Evolutionary conservation across 768 basidiomycete species (phyloP).

Genomic region (Kwoniella shandongensis): DNA sequence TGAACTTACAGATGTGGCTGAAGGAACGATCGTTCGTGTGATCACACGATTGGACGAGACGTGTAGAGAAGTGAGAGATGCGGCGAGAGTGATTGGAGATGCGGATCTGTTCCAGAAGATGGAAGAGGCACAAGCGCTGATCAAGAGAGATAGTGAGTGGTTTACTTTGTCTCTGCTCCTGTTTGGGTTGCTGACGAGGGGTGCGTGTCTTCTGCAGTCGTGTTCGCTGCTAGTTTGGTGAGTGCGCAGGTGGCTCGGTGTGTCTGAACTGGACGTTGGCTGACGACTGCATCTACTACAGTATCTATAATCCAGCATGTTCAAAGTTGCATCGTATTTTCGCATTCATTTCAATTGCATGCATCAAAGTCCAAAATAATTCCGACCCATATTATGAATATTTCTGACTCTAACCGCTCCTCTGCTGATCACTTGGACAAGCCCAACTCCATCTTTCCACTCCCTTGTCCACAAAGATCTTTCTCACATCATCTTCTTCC

Average conservation of each 20-base stretch:
- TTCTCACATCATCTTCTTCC: constrained; percentile 22
- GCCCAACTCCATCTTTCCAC: constrained; percentile 45
- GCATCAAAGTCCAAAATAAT: neutral
- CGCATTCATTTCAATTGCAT: neutral
- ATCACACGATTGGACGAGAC: constrained; percentile 96
- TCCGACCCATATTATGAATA: neutral
- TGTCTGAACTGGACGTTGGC: neutral
- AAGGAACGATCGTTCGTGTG: constrained; percentile 94
- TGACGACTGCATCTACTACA: constrained; percentile 17
- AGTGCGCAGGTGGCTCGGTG: constrained; percentile 12
- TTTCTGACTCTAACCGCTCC: neutral
- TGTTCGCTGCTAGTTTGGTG: constrained; percentile 52
- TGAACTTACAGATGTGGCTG: constrained; percentile 84
- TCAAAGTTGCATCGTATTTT: neutral
- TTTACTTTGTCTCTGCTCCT: too few relatives aligned
- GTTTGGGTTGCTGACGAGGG: too few relatives aligned
- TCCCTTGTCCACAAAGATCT: constrained; percentile 33
- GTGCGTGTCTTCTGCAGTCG: constrained; percentile 28
- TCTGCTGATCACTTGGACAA: constrained; percentile 27
- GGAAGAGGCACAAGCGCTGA: constrained; percentile 90
- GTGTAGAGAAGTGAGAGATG: constrained; percentile 93
- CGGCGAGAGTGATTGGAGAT: constrained; percentile 95
- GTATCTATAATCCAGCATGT: constrained; percentile 22
- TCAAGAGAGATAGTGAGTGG: constrained; percentile 92
- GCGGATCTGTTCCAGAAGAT: constrained; percentile 94